Base-by-base conservation (phyloP, 2,329 filamentous ascomycete genomes). In the Fusarium sp. region DNA sequence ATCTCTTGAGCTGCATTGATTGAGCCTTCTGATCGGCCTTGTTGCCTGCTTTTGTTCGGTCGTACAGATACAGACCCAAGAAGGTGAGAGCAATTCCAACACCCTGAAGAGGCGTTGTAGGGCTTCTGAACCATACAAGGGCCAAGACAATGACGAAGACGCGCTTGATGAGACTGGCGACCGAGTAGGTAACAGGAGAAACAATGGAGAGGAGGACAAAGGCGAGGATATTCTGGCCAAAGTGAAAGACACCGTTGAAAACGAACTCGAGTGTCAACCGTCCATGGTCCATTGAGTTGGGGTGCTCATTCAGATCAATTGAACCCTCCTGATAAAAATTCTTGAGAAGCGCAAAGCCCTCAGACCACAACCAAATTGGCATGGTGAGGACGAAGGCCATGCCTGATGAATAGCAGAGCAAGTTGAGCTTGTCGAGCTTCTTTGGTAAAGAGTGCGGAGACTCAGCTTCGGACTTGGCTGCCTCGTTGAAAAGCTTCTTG, bases 201-300 rank as follows among this genome's bases (percentile, higher is more conserved):
- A 98, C 91, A 81, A 97, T 91, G 50, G 93, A 97, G 7, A 99
- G 82, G 6, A 99, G 83, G 22, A 97, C 83, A 73, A 99, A 99
- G 0, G 95, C 95, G 51, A 99, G 85, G 49, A 99, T 96, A 73
- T 96, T 97, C 73, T 99, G 95, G 13, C 88, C 91, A 76, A 98
- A 99, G 77, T 99, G 95, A 74, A 96, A 97, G 5, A 92, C 89
- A 52, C 95, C 95, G 75, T 99, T 99, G 83, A 99, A 98, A 47
- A 98, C 75, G 74, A 96, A 98, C 73, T 99, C 95, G n/a, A 96
- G 72, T 0, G 83, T 80, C 40, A 90, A 75, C 3, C 91, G 87
- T 25, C 90, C 92, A 58, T 93, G 89, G 64, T 91, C 90, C 69
- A 91, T 89, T 11, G 90, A 87, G 26, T 93, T 83, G 31, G 89